Base-by-base conservation (phyloP, 805 yeast genomes). In the Candida germanica region DNA sequence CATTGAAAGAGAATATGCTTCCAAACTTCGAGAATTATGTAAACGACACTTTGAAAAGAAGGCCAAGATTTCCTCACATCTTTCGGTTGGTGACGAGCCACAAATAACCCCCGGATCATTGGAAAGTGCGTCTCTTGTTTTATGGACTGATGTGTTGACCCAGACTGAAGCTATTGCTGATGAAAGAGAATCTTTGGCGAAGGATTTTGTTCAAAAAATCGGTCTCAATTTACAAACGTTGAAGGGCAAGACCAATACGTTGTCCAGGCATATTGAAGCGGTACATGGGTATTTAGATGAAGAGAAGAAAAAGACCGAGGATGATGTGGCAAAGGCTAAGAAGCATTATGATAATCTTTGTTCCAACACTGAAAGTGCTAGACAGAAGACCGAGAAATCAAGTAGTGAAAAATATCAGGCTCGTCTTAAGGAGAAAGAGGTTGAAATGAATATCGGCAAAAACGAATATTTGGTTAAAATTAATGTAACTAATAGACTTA, bases 51-150 rank as follows among this genome's bases (percentile, higher is more conserved):
- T 87, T 48, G 81, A 79, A 40, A 83, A 78, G 58, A 88, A 89
- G 55, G 83, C 95, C 31, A 77, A 78, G 45, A 59, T 70, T 12
- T 69, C 87, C 8, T 76, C 91, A 0, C 56, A 64, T 10, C 59
- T 93, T 19, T 78, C 89, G 29, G 98, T 93, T 2, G 99, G 99
- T 17, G 95, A 87, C 42, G 75, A 76, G 12, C 98, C 99, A 0
- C 74, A 79, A 27, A 75, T 86, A 28, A 93, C 99, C 0, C 98
- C 98, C 0, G 98, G 99, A 0, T 87, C 97, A 0, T 66, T 91
- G 33, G 98, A 93, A 54, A 74, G 85, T 45, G 95, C 96, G 0
- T 71, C 85, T 11, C 63, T 89, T 43, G 95, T 86, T 9, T 77
- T 95, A 1, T 91, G 98, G 98, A 87, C 77, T 29, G 95, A 87